Evolutionary conservation across 768 basidiomycete species (phyloP).

Genomic region (Suillus decipiens): DNA sequence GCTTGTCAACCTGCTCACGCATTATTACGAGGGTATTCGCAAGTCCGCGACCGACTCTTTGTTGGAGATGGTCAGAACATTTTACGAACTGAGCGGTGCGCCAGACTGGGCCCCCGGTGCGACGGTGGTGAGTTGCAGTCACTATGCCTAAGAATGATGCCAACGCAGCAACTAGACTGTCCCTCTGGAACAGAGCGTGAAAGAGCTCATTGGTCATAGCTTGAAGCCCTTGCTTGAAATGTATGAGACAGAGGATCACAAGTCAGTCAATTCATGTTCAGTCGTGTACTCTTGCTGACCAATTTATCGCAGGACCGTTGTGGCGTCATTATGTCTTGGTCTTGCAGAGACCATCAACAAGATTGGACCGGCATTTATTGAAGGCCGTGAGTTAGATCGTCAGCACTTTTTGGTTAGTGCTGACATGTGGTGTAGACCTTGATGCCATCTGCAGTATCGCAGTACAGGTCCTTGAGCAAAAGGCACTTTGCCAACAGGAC

Average conservation of each 20-base stretch:
- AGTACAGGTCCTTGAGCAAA: slow-evolving; percentile 86
- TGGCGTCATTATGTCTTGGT: slow-evolving; percentile 82
- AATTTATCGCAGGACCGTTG: slow-evolving; percentile 65
- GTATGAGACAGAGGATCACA: slow-evolving; percentile 95
- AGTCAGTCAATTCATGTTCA: slow-evolving; percentile 59
- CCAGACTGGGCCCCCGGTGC: slow-evolving; percentile 82
- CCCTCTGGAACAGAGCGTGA: slow-evolving; percentile 67
- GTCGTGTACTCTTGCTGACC: slow-evolving; percentile 19
- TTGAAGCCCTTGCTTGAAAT: slow-evolving; percentile 79
- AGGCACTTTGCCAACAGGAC: slow-evolving; percentile 95
- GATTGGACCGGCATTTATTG: slow-evolving; percentile 85
- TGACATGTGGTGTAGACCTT: slow-evolving; percentile 48
- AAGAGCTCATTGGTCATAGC: slow-evolving; percentile 75
- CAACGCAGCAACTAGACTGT: slow-evolving; percentile 33
- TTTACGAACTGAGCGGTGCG: slow-evolving; percentile 85
- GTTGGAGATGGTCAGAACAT: slow-evolving; percentile 85
- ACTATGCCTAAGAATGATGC: slow-evolving; percentile 8
- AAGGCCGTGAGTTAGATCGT: slow-evolving; percentile 57
- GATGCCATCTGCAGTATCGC: slow-evolving; percentile 81
- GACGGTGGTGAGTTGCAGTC: slow-evolving; percentile 49
- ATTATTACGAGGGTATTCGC: slow-evolving; percentile 98
- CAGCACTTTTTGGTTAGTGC: slow-evolving; percentile 4
- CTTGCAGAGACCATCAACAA: slow-evolving; percentile 92
- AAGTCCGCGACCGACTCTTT: slow-evolving; percentile 90
- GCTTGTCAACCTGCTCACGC: slow-evolving; percentile 75